Percentiles rank a stretch among this genome's conserved stretches.
Conservation (phyloP, 352 stramenopile genomes). For the Pythium insidiosum region DNA sequence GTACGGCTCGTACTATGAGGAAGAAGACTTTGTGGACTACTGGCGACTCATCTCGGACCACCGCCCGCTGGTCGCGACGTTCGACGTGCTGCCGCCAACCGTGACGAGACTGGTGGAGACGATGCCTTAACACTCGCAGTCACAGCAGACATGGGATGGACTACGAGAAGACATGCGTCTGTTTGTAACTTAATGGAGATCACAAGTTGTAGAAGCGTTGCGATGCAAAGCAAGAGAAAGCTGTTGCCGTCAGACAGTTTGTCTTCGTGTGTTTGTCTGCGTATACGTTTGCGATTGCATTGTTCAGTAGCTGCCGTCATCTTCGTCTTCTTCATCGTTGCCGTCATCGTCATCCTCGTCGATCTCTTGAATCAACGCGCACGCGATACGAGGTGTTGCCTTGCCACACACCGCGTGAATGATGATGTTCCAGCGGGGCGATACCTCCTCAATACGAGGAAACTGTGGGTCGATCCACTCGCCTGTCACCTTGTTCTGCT, state of each 20-base stretch:
- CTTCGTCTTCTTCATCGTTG: not conserved
- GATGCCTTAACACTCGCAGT: too few species aligned
- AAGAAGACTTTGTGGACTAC: conserved; percentile 64
- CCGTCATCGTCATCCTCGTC: not conserved
- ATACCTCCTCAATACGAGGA: conserved; percentile 28
- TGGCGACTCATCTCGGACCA: conserved; percentile 79
- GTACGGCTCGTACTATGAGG: conserved; percentile 31
- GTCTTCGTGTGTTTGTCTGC: too few species aligned
- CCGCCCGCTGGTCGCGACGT: conserved; percentile 54
- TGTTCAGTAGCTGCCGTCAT: too few species aligned
- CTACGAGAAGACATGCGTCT: too few species aligned
- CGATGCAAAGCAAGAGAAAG: too few species aligned
- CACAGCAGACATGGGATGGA: too few species aligned
- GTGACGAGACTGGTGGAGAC: too few species aligned
- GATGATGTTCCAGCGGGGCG: conserved; percentile 47
- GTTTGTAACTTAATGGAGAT: too few species aligned
- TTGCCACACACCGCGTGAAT: conserved; percentile 49
- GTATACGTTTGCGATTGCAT: too few species aligned
- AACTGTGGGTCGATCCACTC: conserved; percentile 41
- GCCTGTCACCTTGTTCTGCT: conserved; percentile 11
- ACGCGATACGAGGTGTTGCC: conserved; percentile 34
- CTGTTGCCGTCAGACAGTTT: too few species aligned
- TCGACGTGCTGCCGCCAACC: conserved; percentile 33
- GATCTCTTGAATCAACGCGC: conserved; percentile 12
- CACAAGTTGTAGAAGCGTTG: too few species aligned